Base-by-base conservation (phyloP, 768 basidiomycete species). In the Hemileccinum rubropunctum region DNA sequence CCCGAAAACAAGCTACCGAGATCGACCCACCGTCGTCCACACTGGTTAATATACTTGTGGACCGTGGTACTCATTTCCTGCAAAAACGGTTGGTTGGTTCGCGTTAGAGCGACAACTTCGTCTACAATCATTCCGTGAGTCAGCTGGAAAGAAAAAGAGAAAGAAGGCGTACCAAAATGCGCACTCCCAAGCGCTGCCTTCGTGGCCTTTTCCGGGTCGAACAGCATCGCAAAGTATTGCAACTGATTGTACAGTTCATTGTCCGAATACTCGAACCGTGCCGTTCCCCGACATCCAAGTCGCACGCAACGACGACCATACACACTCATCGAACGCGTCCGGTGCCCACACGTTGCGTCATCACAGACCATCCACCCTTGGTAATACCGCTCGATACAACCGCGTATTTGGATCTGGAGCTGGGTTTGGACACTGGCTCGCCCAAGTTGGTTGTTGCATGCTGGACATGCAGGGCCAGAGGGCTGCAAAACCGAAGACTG, bases 241-340 rank as follows among this genome's bases (percentile, higher is more conserved):
- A 98, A 75, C 66, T 99, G 97, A 55, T 88, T 90, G 68, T 98
- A 98, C 34, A 99, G 72, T 57, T 83, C 79, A 9, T 77, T 71
- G 63, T 98, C 94, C 32, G 86, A 77, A 65, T 95, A 98, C 88
- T 98, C 65, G 10, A 52, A 48, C 35, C 32, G 51, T 1, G 27
- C 53, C 10, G 4, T 49, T 0, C 59, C 59, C 0, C 0, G 32
- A 45, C 66, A 68, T 21, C 9, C 33, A 0, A 53, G 38, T 40
- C 80, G 79, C 47, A 93, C 64, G 65, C 97, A 99, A 43, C 86
- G 75, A 28, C 84, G 79, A 6, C 92, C 94, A 65, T 93, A 95
- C 1, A 98, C 91, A 32, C 88, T 77, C 91, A 98, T 95, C 78
- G 86, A 89, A 17, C 97, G 77, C n/a, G 95, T 94, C 33, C 89